These are phyloP conservation scores for Mycosphaerella sp. DNA, from an alignment of 2,329 filamentous ascomycete species.

Conservation along the genomic window DNA sequence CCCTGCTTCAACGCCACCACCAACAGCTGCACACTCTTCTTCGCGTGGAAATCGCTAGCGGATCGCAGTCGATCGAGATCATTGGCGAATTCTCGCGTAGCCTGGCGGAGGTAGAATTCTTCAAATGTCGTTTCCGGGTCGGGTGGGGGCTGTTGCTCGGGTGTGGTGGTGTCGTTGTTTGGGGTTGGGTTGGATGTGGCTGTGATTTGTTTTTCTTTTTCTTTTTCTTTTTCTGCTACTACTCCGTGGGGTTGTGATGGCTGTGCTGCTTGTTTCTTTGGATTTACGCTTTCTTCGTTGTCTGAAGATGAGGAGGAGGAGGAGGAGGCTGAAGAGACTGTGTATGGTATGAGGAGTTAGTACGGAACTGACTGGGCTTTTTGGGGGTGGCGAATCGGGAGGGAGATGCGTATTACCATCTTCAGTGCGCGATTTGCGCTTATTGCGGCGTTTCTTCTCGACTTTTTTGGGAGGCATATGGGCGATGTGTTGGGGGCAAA, in stretches of 20 bases:
- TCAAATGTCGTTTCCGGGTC: slow-evolving; percentile 45
- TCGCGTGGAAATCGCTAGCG: slow-evolving; percentile 66
- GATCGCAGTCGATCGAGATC: slow-evolving; percentile 64
- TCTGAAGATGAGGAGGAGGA: slow-evolving; percentile 17
- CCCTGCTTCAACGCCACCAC: slow-evolving; percentile 65
- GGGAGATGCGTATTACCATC: not conserved
- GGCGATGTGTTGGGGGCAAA: not conserved
- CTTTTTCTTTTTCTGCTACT: not conserved
- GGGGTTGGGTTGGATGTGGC: too few species aligned
- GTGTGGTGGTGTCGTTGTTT: not conserved
- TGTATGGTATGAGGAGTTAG: not conserved
- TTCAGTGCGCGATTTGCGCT: slow-evolving; percentile 26
- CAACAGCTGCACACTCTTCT: slow-evolving; percentile 56
- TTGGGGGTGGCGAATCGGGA: not conserved
- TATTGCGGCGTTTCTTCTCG: slow-evolving; percentile 24
- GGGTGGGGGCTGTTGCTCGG: not conserved
- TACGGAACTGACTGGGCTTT: too few species aligned
- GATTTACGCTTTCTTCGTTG: slow-evolving; percentile 2
- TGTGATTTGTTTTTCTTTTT: too few species aligned
- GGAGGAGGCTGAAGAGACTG: slow-evolving; percentile 18
- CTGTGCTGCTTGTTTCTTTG: too few species aligned
- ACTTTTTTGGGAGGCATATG: slow-evolving; percentile 21
- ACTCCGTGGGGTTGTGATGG: too few species aligned
- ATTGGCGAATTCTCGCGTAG: slow-evolving; percentile 65
- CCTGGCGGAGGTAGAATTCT: slow-evolving; percentile 62